phyloP scores from a whole-genome alignment of 2,329 filamentous ascomycete species.

The Cercospora sp. region DNA sequence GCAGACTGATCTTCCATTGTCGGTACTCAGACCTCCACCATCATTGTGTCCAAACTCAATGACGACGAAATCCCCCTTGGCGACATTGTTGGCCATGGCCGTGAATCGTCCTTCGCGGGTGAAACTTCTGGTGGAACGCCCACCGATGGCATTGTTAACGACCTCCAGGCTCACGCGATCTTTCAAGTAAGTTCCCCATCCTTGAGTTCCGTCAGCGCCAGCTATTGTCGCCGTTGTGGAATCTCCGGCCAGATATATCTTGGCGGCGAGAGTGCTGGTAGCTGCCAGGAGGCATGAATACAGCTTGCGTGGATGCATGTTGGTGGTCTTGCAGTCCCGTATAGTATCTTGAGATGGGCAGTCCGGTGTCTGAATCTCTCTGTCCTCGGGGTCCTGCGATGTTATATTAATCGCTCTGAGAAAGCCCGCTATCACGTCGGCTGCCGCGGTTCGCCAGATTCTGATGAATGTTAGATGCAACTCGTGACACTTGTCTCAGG shows the following conservation, averaged over 20 bases:
- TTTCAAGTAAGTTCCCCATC: constrained; percentile 64
- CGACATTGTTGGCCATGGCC: constrained; percentile 55
- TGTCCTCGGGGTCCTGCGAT: background rate
- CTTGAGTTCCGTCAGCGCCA: constrained; percentile 43
- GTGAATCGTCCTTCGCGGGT: constrained; percentile 66
- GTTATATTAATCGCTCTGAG: background rate
- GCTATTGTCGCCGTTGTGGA: constrained; percentile 58
- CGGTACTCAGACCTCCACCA: constrained; percentile 58
- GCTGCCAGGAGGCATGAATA: background rate
- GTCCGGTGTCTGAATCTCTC: background rate
- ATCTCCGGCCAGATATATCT: constrained; percentile 61
- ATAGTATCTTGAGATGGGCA: background rate
- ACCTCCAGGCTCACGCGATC: constrained; percentile 55
- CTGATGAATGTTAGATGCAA: background rate
- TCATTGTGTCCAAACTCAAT: constrained; percentile 76
- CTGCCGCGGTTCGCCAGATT: background rate
- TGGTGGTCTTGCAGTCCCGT: background rate
- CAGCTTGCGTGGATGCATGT: background rate
- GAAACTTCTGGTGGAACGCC: constrained; percentile 66
- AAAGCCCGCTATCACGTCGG: background rate
- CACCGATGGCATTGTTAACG: constrained; percentile 65
- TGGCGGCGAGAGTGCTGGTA: constrained; percentile 31
- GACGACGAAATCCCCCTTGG: constrained; percentile 64
- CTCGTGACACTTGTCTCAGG: background rate
- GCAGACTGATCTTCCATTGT: constrained; percentile 65